Conservation (phyloP, 2,329 filamentous ascomycete species). For the Fusarium solani-melongenae region DNA sequence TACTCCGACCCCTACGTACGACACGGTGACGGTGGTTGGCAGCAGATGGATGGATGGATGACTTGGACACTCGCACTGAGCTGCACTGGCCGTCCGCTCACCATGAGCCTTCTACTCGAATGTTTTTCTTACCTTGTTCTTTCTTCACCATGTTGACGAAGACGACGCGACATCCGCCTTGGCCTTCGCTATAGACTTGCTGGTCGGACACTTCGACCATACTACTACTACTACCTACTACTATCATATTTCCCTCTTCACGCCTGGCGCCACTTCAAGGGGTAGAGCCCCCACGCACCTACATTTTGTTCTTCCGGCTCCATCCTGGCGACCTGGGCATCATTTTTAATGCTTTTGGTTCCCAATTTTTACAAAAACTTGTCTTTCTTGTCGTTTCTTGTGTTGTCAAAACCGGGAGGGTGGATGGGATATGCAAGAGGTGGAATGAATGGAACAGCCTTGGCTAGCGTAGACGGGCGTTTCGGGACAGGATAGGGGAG, state of each 20-base stretch:
- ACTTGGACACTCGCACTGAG: no score
- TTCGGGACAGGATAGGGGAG: constrained; percentile 4
- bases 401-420: constrained; percentile 26
- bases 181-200: constrained; percentile 44
- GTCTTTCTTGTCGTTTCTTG: constrained; percentile 37
- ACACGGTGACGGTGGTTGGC: constrained; percentile 27
- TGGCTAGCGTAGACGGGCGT: constrained; percentile 34
- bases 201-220: constrained; percentile 32
- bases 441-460: constrained; percentile 34
- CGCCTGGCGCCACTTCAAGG: constrained; percentile 39
- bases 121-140: constrained; percentile 32
- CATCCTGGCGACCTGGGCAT: constrained; percentile 44
- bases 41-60: constrained; percentile 2
- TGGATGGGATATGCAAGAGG: constrained; percentile 33
- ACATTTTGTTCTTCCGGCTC: constrained; percentile 41
- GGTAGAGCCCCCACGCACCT: constrained; percentile 41
- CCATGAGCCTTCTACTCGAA: constrained; percentile 39
- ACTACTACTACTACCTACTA: constrained; percentile 4
- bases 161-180: constrained; percentile 35
- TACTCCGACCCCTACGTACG: constrained; percentile 34
- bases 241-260: constrained; percentile 26
- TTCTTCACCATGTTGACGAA: constrained; percentile 37
- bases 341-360: constrained; percentile 39
- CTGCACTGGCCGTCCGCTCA: not conserved
- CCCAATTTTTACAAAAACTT: constrained; percentile 11